Evolutionary conservation across 257 asterid genomes (phyloP).

Genomic region (Oldenlandia corymbosa): DNA sequence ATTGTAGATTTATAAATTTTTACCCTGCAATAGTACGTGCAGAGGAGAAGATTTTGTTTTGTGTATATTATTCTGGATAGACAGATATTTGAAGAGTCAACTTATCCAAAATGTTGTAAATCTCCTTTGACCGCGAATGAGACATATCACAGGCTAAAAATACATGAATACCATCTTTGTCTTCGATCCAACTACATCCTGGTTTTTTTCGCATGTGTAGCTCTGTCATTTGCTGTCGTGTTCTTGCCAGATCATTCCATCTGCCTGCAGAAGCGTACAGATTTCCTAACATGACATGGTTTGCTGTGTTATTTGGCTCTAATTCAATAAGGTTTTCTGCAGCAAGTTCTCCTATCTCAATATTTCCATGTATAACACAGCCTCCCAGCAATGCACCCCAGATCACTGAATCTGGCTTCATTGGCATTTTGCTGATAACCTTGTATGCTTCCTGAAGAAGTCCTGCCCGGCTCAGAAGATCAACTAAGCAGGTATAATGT

Average conservation of each 20-base stretch:
- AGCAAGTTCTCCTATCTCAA: constrained; percentile 59
- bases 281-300: constrained; percentile 68
- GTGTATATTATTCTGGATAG: constrained; percentile 19
- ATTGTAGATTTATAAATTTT: not conserved
- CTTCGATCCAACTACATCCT: constrained; percentile 93
- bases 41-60: not conserved
- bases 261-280: constrained; percentile 63
- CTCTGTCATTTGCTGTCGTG: constrained; percentile 44
- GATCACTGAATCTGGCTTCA: constrained; percentile 54
- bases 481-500: constrained; percentile 77
- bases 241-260: constrained; percentile 56
- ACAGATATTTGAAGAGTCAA: constrained; percentile 55
- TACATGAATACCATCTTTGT: constrained; percentile 47
- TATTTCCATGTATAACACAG: constrained; percentile 56
- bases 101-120: constrained; percentile 43
- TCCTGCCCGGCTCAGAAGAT: constrained; percentile 75
- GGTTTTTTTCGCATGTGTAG: constrained; percentile 53
- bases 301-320: constrained; percentile 52
- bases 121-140: constrained; percentile 13
- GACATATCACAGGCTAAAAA: constrained; percentile 70
- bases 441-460: constrained; percentile 39
- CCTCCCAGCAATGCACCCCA: constrained; percentile 88
- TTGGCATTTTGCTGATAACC: constrained; percentile 37
- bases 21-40: not conserved
- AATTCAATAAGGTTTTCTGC: constrained; percentile 49